A percentile compares a stretch with the other conserved stretches of the same genome.
Conservation (phyloP, 2,329 filamentous ascomycete genomes). For the Xylariaceae sp. region DNA sequence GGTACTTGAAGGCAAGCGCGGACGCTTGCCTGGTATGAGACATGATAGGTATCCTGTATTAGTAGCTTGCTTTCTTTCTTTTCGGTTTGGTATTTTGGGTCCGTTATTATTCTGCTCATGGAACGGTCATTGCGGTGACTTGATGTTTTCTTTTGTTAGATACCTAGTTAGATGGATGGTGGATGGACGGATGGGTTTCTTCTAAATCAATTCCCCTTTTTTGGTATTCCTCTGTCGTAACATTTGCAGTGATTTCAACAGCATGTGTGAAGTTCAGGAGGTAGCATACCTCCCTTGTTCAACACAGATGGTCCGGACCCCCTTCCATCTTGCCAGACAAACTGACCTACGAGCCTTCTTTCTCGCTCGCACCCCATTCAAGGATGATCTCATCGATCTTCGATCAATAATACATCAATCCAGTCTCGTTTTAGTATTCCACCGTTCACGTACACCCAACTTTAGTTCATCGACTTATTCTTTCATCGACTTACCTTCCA, state of each 20-base stretch:
- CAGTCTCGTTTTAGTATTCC: not conserved
- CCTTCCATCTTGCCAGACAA: not conserved
- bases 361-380: not conserved
- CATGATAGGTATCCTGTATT: not conserved
- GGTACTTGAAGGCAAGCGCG: conserved; percentile 37
- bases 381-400: no score
- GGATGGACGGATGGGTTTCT: not conserved
- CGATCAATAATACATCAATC: not conserved
- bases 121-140: not conserved
- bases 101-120: not conserved
- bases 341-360: not conserved
- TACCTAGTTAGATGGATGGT: not conserved
- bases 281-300: not conserved
- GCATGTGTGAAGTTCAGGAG: not conserved
- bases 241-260: not conserved
- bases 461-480: not conserved
- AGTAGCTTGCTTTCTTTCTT: not conserved
- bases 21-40: conserved; percentile 14
- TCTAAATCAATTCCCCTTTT: not conserved
- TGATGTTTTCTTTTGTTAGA: not conserved
- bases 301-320: not conserved
- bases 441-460: not conserved
- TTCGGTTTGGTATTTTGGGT: not conserved
- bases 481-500: not conserved
- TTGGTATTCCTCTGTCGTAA: not conserved